Evolutionary conservation across 441 rosid genomes (phyloP).

Genomic region (Manihot esculenta): DNA sequence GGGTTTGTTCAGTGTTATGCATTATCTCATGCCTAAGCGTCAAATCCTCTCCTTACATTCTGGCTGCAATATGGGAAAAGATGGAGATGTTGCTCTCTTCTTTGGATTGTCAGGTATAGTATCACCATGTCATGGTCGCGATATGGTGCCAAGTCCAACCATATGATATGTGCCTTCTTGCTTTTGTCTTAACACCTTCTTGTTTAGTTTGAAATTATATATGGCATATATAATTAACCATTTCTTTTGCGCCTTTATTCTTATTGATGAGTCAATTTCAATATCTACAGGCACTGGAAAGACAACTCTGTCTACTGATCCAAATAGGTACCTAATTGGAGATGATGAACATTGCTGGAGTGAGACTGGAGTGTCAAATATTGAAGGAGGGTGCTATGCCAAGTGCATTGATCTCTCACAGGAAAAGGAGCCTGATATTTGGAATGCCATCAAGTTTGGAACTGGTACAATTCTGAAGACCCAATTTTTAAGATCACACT

Average conservation of each 20-base stretch:
- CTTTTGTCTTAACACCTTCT: not conserved
- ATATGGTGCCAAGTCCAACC: constrained; percentile 28
- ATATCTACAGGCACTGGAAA: constrained; percentile 74
- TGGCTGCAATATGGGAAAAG: constrained; percentile 99
- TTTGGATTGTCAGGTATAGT: constrained; percentile 97
- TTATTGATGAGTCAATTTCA: constrained; percentile 25
- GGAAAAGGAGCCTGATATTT: constrained; percentile 95
- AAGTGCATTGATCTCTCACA: constrained; percentile 90
- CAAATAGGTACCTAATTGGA: constrained; percentile 83
- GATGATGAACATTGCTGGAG: constrained; percentile 98
- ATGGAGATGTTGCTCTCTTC: constrained; percentile 99
- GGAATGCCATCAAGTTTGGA: constrained; percentile 97
- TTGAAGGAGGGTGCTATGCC: constrained; percentile 98
- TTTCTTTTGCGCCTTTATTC: not conserved
- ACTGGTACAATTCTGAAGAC: constrained; percentile 45
- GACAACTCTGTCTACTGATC: constrained; percentile 95
- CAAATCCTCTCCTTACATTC: constrained; percentile 93
- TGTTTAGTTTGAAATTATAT: not conserved
- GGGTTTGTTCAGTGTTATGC: constrained; percentile 98
- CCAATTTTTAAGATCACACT: not conserved
- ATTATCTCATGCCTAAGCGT: constrained; percentile 99
- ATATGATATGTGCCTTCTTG: constrained; percentile 38
- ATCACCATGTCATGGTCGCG: constrained; percentile 35
- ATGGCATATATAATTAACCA: constrained; percentile 5
- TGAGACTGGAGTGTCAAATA: constrained; percentile 88